Evolutionary conservation across 2,329 filamentous ascomycete genomes (phyloP), one percentile per base, ranked within the genome.

Genomic region (Rhynchosporium agropyri): DNA sequence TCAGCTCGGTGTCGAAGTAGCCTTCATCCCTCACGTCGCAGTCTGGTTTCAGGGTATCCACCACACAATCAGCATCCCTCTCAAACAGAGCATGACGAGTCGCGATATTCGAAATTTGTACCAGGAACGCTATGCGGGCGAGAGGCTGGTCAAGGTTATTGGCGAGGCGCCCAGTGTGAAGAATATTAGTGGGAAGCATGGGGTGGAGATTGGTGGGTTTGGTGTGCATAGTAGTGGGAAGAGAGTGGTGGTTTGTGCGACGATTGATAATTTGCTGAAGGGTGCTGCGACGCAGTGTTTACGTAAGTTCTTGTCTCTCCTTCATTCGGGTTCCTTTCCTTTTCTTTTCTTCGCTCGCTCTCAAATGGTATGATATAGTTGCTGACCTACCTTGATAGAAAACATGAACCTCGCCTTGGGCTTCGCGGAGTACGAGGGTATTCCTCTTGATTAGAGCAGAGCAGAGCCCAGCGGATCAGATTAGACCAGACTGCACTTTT

Each of bases 1-100:
- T 58, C 92, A 96, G 74, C 84, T 98, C 10, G 90, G 88, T 55
- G 82, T 80, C 13, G 79, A 84, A 20, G 87, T 96, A 10, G 90
- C 88, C 5, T 99, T 99, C 75, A 89, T 95, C 63, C 95, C 95
- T 6, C 95, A 98, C 76, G 93, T 97, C 29, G 91, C 92, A n/a
- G 87, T 89, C 13, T 98, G 92, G 94, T 98, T 98, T 84, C 89
- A 96, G 74, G 94, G 94, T 67, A 98, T 98, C 70, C 88, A 91
- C 74, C 90, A 93, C 77, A 94, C 92, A 45, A 93, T 98, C 77
- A 92, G 87, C 74, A 91, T 98, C 56, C 94, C 94, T 12, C 82
- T 99, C 8, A 89, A 89, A 73, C 84, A 94, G 77, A 84, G 86
- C 65, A 96, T 98, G 90, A 91, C 87, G 2, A 93, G 91, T 48